Conservation (phyloP, 768 basidiomycete genomes). For the Coprinopsis strossmayeri region DNA sequence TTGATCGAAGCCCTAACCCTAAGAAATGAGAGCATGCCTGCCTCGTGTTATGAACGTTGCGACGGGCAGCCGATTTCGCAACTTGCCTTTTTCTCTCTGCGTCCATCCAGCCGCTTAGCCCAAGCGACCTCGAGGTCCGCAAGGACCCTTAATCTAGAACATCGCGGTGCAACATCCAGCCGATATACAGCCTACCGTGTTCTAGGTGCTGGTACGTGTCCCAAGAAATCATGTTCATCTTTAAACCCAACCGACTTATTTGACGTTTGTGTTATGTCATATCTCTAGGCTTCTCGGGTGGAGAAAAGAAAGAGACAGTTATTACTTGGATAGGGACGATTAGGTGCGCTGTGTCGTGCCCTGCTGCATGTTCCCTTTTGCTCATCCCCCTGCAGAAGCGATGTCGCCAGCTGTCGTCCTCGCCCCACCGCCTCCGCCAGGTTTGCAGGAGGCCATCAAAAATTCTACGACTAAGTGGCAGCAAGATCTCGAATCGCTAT, state of each 20-base stretch:
- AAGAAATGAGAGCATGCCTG: neutral
- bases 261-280: too few relatives aligned
- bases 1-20: neutral
- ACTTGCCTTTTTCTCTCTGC: neutral
- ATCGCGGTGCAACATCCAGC: too few relatives aligned
- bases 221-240: too few relatives aligned
- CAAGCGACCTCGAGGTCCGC: neutral
- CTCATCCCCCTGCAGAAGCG: neutral
- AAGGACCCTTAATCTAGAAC: too few relatives aligned
- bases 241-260: too few relatives aligned
- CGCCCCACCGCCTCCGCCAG: conserved; percentile 33
- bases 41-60: neutral
- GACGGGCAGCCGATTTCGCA: neutral
- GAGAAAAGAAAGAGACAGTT: too few relatives aligned
- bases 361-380: neutral
- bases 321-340: neutral
- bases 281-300: too few relatives aligned
- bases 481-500: conserved; percentile 69
- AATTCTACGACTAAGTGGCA: conserved; percentile 75
- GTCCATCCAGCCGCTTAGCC: neutral
- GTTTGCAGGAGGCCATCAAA: conserved; percentile 58
- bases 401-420: conserved; percentile 10
- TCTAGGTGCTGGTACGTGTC: too few relatives aligned
- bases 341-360: neutral
- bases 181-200: too few relatives aligned